These are phyloP conservation scores for Scedosporium boydii DNA, from an alignment of 2,329 filamentous ascomycete species.

Conservation along the genomic window DNA sequence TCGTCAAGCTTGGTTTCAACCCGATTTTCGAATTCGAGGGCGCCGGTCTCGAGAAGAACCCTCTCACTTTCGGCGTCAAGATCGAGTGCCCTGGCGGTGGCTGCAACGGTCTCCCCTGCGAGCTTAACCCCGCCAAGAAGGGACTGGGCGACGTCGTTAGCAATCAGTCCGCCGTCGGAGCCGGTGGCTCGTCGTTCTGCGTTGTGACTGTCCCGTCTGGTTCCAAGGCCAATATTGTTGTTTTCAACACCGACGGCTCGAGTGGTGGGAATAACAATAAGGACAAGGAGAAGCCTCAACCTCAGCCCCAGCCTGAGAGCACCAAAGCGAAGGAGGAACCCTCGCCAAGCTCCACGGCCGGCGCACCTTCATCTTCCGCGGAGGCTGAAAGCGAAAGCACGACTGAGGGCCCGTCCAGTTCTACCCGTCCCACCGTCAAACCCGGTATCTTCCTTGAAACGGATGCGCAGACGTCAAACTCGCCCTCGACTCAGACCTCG, in stretches of 20 bases:
- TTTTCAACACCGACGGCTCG: constrained; percentile 40
- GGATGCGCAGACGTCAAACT: constrained; percentile 13
- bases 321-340: constrained; percentile 14
- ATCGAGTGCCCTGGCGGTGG: constrained; percentile 57
- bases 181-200: constrained; percentile 62
- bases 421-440: constrained; percentile 17
- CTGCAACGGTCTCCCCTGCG: constrained; percentile 68
- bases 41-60: constrained; percentile 41
- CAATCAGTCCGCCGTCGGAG: constrained; percentile 43
- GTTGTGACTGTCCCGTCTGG: constrained; percentile 67
- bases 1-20: constrained; percentile 69
- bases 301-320: not conserved
- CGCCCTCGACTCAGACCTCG: not conserved
- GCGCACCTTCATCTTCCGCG: constrained; percentile 13
- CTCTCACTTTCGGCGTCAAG: constrained; percentile 58
- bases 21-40: constrained; percentile 62
- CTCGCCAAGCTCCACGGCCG: constrained; percentile 20
- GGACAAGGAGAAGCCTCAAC: constrained; percentile 4
- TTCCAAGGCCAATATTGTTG: constrained; percentile 55
- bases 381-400: constrained; percentile 9
- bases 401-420: constrained; percentile 11
- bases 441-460: constrained; percentile 44
- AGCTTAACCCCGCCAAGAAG: constrained; percentile 52
- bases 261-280: constrained; percentile 13
- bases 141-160: constrained; percentile 51